Evolutionary conservation across 768 basidiomycete genomes (phyloP), one percentile per base, ranked within the genome.

Genomic region (Hebeloma cylindrosporum): DNA sequence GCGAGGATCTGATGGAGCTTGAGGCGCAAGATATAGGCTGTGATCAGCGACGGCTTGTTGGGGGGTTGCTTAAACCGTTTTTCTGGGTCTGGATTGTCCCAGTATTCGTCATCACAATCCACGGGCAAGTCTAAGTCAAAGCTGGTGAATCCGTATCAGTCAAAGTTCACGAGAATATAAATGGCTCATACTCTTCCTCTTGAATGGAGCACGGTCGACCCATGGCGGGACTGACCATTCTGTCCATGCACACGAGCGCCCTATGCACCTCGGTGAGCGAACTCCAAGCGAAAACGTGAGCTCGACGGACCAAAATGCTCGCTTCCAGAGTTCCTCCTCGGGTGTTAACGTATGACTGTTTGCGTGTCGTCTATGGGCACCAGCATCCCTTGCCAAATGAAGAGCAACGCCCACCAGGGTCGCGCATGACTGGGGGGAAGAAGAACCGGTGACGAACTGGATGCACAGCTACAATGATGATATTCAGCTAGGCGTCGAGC

Each of bases 161-260:
- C 14, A 20, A 43, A 27, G 8, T 4, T 14, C 27, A 16, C 18
- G 41, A 33, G 23, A 16, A 25, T 16, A n/a, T n/a, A n/a, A n/a
- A n/a, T n/a, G 3, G 4, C 10, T 47, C 81, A 39, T 58, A 83
- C 82, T 89, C 88, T 63, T 88, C 87, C 50, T 92, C 88, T 42
- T 87, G 84, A 11, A 92, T 78, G 3, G 83, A 82, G 55, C 84
- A 80, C 1, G 88, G 86, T 14, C 90, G 70, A 8, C 90, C 90
- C 7, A 88, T 69, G 0, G 75, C 69, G 1, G 74, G 63, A 31
- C 79, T 78, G 32, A 73, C 60, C 40, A 68, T 55, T 47, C 80
- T 62, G 55, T 85, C 82, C 56, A 82, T 68, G 20, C 62, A 69
- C 3, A 80, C 67, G 2, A 82, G 64, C 0, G 77, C 73, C 80